Base-by-base conservation (phyloP, 306 rosid species). In the Aeschynomene evenia region DNA sequence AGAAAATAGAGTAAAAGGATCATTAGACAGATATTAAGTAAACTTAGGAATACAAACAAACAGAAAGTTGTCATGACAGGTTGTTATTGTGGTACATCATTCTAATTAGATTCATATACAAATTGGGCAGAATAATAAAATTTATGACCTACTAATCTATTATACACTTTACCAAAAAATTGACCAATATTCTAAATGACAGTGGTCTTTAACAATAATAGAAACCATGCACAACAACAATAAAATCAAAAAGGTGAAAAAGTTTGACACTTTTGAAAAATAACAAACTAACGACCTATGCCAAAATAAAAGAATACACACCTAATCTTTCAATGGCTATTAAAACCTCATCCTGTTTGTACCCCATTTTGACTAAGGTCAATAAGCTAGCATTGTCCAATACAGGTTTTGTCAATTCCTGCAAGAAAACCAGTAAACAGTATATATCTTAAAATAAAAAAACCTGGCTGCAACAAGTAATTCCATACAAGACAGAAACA, bases 321-420 rank as follows among this genome's bases (percentile, higher is more conserved):
- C 99, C 99, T 60, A 92, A 91, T 91, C 99, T 89, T 68, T 91
- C 88, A 9, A 91, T 45, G 40, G 99, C 99, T 24, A 68, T 34
- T 46, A 85, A 80, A 72, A 92, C 97, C 80, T 87, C 99, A 2
- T 75, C 79, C 42, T 13, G 66, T 16, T 82, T 23, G 77, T 73
- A 91, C 16, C 99, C 99, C 99, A 95, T 91, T 15, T 73, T 78
- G 66, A 85, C 81, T 72, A 95, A 84, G 51, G 83, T 1, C 69
- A 15, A n/a, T 16, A 85, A 39, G 31, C 66, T 76, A 46, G 43
- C 71, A 48, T 69, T 70, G 42, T 66, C 81, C 52, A 86, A 81
- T 61, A 50, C 64, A 37, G 85, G 60, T 74, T 71, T 78, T 39
- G 50, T 63, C 12, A 79, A 54, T 68, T 71, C 91, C 99, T 95